Percentiles rank a stretch among this genome's conserved stretches.
phyloP scores from a whole-genome alignment of 1,284 basidiomycete genomes.

The Taiwanofungus camphoratus region DNA sequence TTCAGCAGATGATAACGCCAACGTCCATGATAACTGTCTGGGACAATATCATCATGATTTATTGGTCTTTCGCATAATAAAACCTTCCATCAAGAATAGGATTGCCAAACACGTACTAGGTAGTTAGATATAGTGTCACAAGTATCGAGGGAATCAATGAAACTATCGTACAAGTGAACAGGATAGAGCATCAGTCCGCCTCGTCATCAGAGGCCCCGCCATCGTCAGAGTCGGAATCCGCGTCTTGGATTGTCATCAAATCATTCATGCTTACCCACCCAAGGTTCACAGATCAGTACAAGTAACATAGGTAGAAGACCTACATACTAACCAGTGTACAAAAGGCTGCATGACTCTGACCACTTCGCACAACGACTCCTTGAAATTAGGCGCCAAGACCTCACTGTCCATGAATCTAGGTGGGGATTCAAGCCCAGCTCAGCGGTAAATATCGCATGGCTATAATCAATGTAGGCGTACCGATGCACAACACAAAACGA shows the following conservation, averaged over 20 bases:
- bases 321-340: conserved; percentile 68
- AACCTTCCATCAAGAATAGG: no score
- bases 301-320: conserved; percentile 2
- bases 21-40: no score
- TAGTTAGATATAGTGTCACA: no score
- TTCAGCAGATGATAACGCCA: no score
- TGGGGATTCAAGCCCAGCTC: no score
- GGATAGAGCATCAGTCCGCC: background rate
- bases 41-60: no score
- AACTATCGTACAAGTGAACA: background rate
- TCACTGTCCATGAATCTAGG: conserved; percentile 77
- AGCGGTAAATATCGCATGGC: background rate
- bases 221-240: conserved; percentile 28
- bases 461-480: conserved; percentile 36
- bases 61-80: no score
- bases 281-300: conserved; percentile 1
- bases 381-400: conserved; percentile 64
- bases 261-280: conserved; percentile 56
- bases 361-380: conserved; percentile 52
- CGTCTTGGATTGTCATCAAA: conserved; percentile 45
- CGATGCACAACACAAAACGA: conserved; percentile 65
- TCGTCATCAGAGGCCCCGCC: conserved; percentile 6
- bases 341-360: conserved; percentile 64
- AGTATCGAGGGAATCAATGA: background rate
- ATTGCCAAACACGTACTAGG: no score